Conservation (phyloP, 2,329 filamentous ascomycete species). For the Diaporthe sp. region DNA sequence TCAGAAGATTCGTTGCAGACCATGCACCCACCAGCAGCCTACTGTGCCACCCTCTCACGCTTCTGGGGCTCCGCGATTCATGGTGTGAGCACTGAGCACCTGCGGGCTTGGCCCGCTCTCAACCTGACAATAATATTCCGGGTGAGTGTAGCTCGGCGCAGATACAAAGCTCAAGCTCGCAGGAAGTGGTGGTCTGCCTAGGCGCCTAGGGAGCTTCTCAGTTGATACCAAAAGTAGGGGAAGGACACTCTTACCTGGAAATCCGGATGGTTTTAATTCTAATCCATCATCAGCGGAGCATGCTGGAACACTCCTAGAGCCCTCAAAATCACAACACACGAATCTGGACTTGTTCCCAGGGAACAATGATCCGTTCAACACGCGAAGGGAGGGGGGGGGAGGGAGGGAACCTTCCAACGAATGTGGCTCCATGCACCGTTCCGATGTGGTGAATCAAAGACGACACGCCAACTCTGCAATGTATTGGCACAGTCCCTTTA, state of each 20-base stretch:
- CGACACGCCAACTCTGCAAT: neutral
- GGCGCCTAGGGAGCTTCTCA: no score
- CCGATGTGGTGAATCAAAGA: neutral
- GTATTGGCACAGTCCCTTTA: neutral
- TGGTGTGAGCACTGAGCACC: neutral
- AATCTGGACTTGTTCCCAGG: neutral
- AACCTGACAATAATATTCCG: neutral
- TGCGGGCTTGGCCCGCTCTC: neutral
- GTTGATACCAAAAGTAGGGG: no score
- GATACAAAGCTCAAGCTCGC: no score
- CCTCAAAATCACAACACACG: neutral
- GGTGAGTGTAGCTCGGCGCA: no score
- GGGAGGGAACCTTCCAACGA: neutral
- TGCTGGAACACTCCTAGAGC: neutral
- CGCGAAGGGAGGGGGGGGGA: neutral
- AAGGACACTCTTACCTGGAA: no score
- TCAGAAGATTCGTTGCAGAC: neutral
- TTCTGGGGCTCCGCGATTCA: neutral
- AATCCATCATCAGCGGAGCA: neutral
- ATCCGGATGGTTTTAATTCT: no score
- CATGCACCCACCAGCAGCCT: constrained; percentile 7
- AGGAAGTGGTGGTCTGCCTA: no score
- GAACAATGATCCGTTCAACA: neutral
- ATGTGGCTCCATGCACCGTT: neutral
- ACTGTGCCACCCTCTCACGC: neutral